Evolutionary conservation across 2,329 filamentous ascomycete species (phyloP).

Genomic region (Phoma sp.): DNA sequence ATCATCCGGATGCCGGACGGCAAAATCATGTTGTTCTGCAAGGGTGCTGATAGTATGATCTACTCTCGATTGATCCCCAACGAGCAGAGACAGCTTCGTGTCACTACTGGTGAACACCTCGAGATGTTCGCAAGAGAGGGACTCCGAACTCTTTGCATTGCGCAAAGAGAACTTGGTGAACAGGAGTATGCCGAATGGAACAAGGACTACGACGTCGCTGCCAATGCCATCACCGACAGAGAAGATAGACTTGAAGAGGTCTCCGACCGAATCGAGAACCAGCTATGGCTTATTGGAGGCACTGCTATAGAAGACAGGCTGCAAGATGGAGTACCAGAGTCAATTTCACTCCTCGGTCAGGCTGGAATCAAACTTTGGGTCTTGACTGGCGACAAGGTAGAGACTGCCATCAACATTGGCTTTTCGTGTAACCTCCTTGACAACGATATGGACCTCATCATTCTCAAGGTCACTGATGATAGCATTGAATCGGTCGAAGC

Average conservation of each 20-base stretch:
- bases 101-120: slow-evolving; percentile 86
- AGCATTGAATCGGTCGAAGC: slow-evolving; percentile 67
- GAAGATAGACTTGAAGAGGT: slow-evolving; percentile 93
- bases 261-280: slow-evolving; percentile 87
- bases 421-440: slow-evolving; percentile 98
- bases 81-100: slow-evolving; percentile 83
- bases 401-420: slow-evolving; percentile 99
- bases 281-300: slow-evolving; percentile 85
- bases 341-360: slow-evolving; percentile 86
- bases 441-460: slow-evolving; percentile 96
- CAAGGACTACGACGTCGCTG: slow-evolving; percentile 84
- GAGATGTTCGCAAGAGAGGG: slow-evolving; percentile 98
- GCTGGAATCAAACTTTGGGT: slow-evolving; percentile 99
- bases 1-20: slow-evolving; percentile 95
- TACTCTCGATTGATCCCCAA: slow-evolving; percentile 87
- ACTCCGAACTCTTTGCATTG: slow-evolving; percentile 91
- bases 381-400: slow-evolving; percentile 96
- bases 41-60: slow-evolving; percentile 96
- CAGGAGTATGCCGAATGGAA: slow-evolving; percentile 86
- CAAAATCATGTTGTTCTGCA: slow-evolving; percentile 90
- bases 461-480: slow-evolving; percentile 84
- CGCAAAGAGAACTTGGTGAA: slow-evolving; percentile 78
- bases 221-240: slow-evolving; percentile 80
- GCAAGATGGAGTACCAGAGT: slow-evolving; percentile 95
- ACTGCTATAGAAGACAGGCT: slow-evolving; percentile 97